Conservation (phyloP, 2,329 filamentous ascomycete genomes). For the Pseudocercospora cruenta region DNA sequence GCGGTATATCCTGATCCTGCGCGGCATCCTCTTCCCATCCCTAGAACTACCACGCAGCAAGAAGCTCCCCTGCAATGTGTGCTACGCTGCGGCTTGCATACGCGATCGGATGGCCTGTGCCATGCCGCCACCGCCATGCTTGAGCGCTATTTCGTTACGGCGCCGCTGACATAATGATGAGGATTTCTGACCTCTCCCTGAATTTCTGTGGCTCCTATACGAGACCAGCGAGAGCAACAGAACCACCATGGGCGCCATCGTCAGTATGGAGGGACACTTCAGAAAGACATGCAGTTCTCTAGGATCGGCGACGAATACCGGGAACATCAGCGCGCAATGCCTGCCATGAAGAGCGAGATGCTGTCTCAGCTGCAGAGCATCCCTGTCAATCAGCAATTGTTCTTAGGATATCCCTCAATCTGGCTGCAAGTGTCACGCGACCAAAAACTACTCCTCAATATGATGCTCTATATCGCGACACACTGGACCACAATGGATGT, state of each 20-base stretch:
- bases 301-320: too few relatives aligned
- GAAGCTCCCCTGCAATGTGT: neutral
- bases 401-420: too few relatives aligned
- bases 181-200: neutral
- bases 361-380: too few relatives aligned
- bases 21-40: neutral
- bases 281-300: too few relatives aligned
- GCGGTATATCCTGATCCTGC: neutral
- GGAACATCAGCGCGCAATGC: too few relatives aligned
- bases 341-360: too few relatives aligned
- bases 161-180: constrained; percentile 1
- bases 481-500: constrained; percentile 12
- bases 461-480: too few relatives aligned
- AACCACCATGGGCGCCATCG: neutral
- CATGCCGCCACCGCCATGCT: neutral
- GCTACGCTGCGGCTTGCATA: neutral
- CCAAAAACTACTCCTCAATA: too few relatives aligned
- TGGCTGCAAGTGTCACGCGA: too few relatives aligned
- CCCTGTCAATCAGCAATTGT: too few relatives aligned
- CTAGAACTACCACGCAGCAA: neutral
- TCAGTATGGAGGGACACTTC: too few relatives aligned
- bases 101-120: too few relatives aligned
- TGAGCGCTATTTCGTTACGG: neutral
- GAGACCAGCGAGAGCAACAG: neutral
- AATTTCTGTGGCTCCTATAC: neutral